Percentiles rank a stretch among this genome's conserved stretches.
Evolutionary conservation across 2,329 filamentous ascomycete species (phyloP).

Genomic region (Beauveria medogensis): DNA sequence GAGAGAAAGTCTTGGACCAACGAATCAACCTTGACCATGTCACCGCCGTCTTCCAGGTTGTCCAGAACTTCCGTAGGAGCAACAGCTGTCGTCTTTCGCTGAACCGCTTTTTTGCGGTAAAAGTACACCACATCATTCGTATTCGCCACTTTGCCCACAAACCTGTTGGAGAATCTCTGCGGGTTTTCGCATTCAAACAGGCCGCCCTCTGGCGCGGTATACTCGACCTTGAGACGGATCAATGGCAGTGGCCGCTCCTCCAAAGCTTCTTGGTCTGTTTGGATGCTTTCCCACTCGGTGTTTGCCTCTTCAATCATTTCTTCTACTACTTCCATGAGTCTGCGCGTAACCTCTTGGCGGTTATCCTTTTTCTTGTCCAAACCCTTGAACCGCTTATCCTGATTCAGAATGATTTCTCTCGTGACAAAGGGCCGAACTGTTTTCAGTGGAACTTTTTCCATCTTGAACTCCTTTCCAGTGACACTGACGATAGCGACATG

Average conservation of each 20-base stretch:
- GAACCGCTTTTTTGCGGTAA: slow-evolving; percentile 72
- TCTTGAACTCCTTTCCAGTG: slow-evolving; percentile 72
- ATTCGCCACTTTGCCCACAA: slow-evolving; percentile 85
- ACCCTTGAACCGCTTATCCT: slow-evolving; percentile 68
- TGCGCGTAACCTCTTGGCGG: slow-evolving; percentile 67
- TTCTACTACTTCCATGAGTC: slow-evolving; percentile 70
- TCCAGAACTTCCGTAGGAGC: slow-evolving; percentile 58
- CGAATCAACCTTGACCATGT: slow-evolving; percentile 79
- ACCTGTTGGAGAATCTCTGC: slow-evolving; percentile 90
- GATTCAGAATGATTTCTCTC: slow-evolving; percentile 67
- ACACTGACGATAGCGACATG: slow-evolving; percentile 81
- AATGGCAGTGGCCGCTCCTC: slow-evolving; percentile 67
- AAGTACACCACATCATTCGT: slow-evolving; percentile 90
- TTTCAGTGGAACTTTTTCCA: slow-evolving; percentile 76
- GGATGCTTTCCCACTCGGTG: slow-evolving; percentile 69
- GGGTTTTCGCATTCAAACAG: slow-evolving; percentile 90
- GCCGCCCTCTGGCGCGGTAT: slow-evolving; percentile 74
- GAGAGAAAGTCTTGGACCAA: slow-evolving; percentile 82
- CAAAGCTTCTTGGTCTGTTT: slow-evolving; percentile 53
- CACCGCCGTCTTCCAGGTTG: slow-evolving; percentile 38
- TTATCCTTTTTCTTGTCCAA: slow-evolving; percentile 79
- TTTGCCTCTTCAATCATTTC: slow-evolving; percentile 82
- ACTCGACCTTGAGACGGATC: slow-evolving; percentile 85
- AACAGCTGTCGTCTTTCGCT: slow-evolving; percentile 29
- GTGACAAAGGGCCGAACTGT: slow-evolving; percentile 87